Evolutionary conservation across 352 stramenopile genomes (phyloP).

Genomic region (Peronospora destructor): DNA sequence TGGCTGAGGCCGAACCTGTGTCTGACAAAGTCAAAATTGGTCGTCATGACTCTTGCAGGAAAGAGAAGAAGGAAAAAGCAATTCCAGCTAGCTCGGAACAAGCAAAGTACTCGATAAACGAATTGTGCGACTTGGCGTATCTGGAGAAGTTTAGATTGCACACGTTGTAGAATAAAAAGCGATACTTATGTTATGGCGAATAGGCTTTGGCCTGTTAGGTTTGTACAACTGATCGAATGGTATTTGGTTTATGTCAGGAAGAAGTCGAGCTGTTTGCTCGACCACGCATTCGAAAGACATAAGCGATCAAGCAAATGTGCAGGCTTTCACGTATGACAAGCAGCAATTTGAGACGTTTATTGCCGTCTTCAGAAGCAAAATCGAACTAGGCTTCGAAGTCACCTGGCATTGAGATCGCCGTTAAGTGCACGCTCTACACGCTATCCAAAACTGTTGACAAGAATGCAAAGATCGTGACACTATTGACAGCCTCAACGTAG

Average conservation of each 20-base stretch:
- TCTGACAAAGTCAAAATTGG: slow-evolving; percentile 1
- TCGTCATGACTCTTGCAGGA: slow-evolving; percentile 5
- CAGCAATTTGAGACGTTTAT: too few relatives aligned
- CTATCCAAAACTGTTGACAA: too few relatives aligned
- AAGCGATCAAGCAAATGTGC: too few relatives aligned
- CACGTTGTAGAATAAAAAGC: slow-evolving; percentile 17
- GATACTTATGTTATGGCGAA: not conserved
- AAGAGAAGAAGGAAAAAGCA: slow-evolving; percentile 7
- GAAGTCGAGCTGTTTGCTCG: not conserved
- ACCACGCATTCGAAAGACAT: not conserved
- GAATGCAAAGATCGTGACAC: too few relatives aligned
- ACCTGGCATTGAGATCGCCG: too few relatives aligned
- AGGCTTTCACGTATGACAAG: too few relatives aligned
- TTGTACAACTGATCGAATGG: too few relatives aligned
- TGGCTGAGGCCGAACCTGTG: slow-evolving; percentile 1
- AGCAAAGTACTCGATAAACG: slow-evolving; percentile 18
- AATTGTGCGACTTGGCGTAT: slow-evolving; percentile 27
- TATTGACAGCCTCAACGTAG: too few relatives aligned
- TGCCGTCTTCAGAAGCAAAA: too few relatives aligned
- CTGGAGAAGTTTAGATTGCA: slow-evolving; percentile 24
- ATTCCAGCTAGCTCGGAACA: not conserved
- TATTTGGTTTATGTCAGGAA: not conserved
- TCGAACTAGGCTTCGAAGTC: too few relatives aligned
- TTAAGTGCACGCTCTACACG: too few relatives aligned
- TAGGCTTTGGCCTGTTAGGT: not conserved